Evolutionary conservation across 2,329 filamentous ascomycete genomes (phyloP), one percentile per base, ranked within the genome.

Genomic region (Mycogone perniciosa): DNA sequence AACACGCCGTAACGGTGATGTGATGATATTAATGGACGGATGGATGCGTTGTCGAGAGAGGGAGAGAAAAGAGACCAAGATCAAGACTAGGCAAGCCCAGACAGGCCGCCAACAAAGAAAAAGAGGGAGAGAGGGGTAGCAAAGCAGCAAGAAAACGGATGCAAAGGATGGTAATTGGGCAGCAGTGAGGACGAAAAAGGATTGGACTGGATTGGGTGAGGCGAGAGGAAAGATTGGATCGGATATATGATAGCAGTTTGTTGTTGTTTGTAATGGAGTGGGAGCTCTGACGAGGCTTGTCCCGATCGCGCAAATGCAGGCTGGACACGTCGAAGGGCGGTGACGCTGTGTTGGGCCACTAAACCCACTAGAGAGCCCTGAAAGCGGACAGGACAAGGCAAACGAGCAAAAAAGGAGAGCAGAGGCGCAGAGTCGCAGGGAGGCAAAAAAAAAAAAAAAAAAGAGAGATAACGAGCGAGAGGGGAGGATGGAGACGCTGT

Each of bases 331-430:
- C 48, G 41, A 40, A 44, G 48, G 41, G 30, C 35, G 41, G 48
- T 50, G 48, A 50, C 48, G 48, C 42, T 50, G 48, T 41, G 39
- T 50, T 50, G 48, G 48, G 48, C 48, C 34, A 42, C 48, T 34
- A 42, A 40, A 38, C 40, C 31, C 39, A 38, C 47, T 26, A 8
- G 44, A 39, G 44, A 29, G 31, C 33, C 10, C 31, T 29, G 26
- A 29, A 38, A 11, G 20, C 44, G 31, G 33, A 11, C 34, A 39
- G 31, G 33, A 11, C 34, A 39, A 35, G 31, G 29, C 42, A 41
- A 40, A 41, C 42, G 30, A 42, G 33, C 34, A 31, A 33, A 13
- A 20, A 29, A 38, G n/a, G 26, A 27, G 3, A 37, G 26, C 5
- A 49, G 38, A 44, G 35, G 11, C 11, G 10, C 13, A 33, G n/a